phyloP scores from a whole-genome alignment of 2,329 filamentous ascomycete species.

The Monosporascus sp. region DNA sequence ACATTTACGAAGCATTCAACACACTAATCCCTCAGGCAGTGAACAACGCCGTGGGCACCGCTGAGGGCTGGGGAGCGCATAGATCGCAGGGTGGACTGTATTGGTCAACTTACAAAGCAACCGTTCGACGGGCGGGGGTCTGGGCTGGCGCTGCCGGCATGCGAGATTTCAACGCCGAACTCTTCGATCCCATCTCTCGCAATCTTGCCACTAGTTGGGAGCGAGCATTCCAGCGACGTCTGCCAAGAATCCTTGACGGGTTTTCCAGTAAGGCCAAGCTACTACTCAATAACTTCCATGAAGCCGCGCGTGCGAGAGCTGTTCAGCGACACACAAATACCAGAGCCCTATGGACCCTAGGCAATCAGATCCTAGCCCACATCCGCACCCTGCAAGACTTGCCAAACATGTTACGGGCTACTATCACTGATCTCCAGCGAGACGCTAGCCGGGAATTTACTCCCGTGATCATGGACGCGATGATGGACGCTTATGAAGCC shows the following conservation, averaged over 20 bases:
- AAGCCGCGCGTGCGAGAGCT: conserved; percentile 14
- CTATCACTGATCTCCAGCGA: conserved; percentile 42
- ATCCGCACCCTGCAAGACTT: conserved; percentile 34
- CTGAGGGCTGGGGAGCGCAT: conserved; percentile 34
- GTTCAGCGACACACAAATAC: conserved; percentile 13
- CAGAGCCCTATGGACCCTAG: conserved; percentile 27
- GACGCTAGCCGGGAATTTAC: conserved; percentile 51
- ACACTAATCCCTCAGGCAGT: conserved; percentile 34
- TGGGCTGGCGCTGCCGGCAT: conserved; percentile 22
- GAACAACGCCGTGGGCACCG: conserved; percentile 28
- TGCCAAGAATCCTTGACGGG: conserved; percentile 15
- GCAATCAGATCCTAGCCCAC: conserved; percentile 34
- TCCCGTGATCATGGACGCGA: conserved; percentile 39
- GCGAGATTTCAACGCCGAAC: conserved; percentile 22
- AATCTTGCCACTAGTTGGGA: conserved; percentile 23
- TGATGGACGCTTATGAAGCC: conserved; percentile 40
- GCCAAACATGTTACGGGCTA: conserved; percentile 22
- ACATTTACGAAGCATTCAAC: conserved; percentile 42
- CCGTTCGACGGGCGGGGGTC: conserved; percentile 22
- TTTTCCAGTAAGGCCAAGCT: conserved; percentile 12
- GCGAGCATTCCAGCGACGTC: conserved; percentile 15
- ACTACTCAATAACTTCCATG: conserved; percentile 19
- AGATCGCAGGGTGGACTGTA: conserved; percentile 39
- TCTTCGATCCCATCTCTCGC: conserved; percentile 19
- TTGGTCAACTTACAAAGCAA: conserved; percentile 52